Base-by-base conservation (phyloP, 495 filamentous ascomycete genomes). In the Lophiotrema nucula region DNA sequence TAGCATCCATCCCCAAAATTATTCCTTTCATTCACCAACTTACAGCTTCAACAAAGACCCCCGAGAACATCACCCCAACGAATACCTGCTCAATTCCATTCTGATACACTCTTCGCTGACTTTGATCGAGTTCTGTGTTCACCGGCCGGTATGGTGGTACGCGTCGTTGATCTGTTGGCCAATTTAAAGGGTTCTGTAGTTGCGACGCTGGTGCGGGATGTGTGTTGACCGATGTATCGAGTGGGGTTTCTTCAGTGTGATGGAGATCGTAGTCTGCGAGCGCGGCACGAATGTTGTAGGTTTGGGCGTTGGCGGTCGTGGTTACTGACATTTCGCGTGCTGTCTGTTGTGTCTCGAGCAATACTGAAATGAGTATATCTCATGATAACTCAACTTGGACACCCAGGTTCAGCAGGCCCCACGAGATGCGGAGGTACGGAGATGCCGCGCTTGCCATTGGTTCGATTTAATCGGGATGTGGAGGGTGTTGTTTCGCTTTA, bases 41-140 rank as follows among this genome's bases (percentile, higher is more conserved):
- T 64, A 84, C 81, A 52, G 75, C 70, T 59, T 81, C 77, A n/a
- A 78, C 53, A 70, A 69, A 71, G 8, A 80, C 76, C 4, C 79
- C 80, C 10, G 75, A 73, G 45, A 82, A 73, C 80, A 84, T 81
- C 1, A 75, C 60, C 42, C 70, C 70, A 44, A 81, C 69, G 50
- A 83, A 80, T 18, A 64, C 71, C 42, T 59, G 66, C 65, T 82
- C 79, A 4, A 67, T 62, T 4, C 27, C 48, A 65, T 74, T 78
- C 12, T 50, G 63, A n/a, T 76, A 76, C n/a, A 72, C 72, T 1
- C 74, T 68, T 48, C 80, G 53, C 33, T 76, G 62, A 1, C 37
- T 60, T 16, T 60, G 67, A 49, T 78, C 72, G 4, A 79, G 69
- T n/a, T 77, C 55, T 23, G 53, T 69, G 57, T 81, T 78, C 10